A percentile compares a stretch with the other conserved stretches of the same genome.
Evolutionary conservation across 768 basidiomycete genomes (phyloP).

Genomic region (Sporobolomyces phaffii): DNA sequence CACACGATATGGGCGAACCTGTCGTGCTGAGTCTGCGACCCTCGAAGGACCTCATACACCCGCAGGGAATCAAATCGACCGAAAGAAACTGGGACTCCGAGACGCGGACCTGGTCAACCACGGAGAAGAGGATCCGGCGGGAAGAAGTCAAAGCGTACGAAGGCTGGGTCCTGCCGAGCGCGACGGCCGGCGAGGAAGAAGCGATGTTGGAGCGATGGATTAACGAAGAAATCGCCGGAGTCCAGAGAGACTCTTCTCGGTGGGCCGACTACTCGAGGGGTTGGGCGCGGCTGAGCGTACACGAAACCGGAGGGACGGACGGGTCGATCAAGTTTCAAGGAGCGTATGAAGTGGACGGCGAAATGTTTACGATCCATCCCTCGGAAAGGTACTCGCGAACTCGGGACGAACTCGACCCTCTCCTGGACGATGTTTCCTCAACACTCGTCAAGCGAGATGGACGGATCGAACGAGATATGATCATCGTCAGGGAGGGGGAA

Average conservation of each 20-base stretch:
- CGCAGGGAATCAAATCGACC: not conserved
- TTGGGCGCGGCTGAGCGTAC: slow-evolving; percentile 26
- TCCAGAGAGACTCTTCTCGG: not conserved
- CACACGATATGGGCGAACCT: slow-evolving; percentile 5
- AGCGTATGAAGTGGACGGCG: slow-evolving; percentile 7
- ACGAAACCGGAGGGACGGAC: not conserved
- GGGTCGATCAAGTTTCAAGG: slow-evolving; percentile 26
- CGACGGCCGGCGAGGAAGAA: not conserved
- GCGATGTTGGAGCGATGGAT: slow-evolving; percentile 16
- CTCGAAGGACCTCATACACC: slow-evolving; percentile 19
- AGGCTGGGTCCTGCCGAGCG: slow-evolving; percentile 26
- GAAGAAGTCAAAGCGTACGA: slow-evolving; percentile 28
- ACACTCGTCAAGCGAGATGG: not conserved
- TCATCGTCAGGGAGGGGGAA: no score
- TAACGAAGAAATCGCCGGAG: slow-evolving; percentile 22
- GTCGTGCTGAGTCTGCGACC: slow-evolving; percentile 25
- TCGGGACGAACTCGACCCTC: slow-evolving; percentile 18
- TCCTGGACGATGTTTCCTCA: not conserved
- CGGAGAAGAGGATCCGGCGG: slow-evolving; percentile 3
- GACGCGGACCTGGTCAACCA: slow-evolving; percentile 1
- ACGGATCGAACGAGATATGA: not conserved
- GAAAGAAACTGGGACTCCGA: slow-evolving; percentile 3
- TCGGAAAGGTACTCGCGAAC: slow-evolving; percentile 21
- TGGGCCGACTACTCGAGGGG: slow-evolving; percentile 5
- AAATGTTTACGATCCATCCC: slow-evolving; percentile 29